Conservation (phyloP, 495 filamentous ascomycete genomes). For the Aspergillus avenaceus region DNA sequence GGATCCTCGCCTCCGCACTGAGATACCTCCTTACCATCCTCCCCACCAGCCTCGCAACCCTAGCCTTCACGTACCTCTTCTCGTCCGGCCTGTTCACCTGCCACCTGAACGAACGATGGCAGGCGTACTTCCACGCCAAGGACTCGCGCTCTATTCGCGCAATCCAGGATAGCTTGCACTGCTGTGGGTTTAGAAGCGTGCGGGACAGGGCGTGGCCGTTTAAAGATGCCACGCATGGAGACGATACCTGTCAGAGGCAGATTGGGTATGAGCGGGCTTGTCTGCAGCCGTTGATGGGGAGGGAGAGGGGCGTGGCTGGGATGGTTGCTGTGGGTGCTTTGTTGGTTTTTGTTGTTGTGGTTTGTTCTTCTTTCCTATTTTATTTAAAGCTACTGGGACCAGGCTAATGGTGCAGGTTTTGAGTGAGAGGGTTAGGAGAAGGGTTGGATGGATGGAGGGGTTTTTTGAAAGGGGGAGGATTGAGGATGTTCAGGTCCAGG, state of each 20-base stretch:
- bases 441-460: background rate
- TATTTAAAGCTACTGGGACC: background rate
- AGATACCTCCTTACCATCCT: conserved; percentile 41
- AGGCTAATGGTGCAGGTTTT: background rate
- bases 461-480: background rate
- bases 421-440: background rate
- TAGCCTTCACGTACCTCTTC: conserved; percentile 49
- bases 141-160: conserved; percentile 46
- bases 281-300: conserved; percentile 21
- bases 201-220: conserved; percentile 60
- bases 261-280: conserved; percentile 26
- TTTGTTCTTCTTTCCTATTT: background rate
- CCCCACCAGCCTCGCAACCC: conserved; percentile 50
- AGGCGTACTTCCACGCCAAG: conserved; percentile 41
- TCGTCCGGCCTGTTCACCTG: conserved; percentile 46
- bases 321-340: conserved; percentile 25
- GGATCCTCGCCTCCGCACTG: conserved; percentile 4
- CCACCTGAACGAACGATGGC: conserved; percentile 52
- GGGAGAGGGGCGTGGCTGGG: conserved; percentile 19
- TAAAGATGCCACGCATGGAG: conserved; percentile 26
- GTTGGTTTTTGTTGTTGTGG: conserved; percentile 19
- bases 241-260: conserved; percentile 27
- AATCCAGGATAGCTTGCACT: conserved; percentile 62
- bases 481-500: background rate
- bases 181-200: conserved; percentile 57